phyloP scores from a whole-genome alignment of 106 monocot species.

The Allium sativum region DNA sequence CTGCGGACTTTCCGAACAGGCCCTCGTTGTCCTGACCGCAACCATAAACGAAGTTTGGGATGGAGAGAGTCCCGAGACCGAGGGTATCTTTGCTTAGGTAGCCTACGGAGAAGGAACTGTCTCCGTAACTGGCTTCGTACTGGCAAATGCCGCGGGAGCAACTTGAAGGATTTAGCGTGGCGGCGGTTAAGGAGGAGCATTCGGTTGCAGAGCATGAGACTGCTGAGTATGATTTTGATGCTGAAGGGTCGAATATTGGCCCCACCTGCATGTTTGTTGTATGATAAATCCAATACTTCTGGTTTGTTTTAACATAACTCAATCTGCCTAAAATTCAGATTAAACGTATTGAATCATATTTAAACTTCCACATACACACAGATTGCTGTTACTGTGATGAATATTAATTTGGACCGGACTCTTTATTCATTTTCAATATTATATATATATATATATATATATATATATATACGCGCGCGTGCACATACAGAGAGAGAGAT shows the following conservation, averaged over 20 bases:
- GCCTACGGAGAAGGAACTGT: conserved; percentile 78
- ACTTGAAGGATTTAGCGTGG: conserved; percentile 64
- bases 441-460: too few relatives aligned
- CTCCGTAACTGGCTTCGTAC: conserved; percentile 83
- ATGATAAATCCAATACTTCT: too few relatives aligned
- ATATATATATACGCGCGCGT: too few relatives aligned
- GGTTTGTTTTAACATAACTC: too few relatives aligned
- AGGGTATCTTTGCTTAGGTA: conserved; percentile 60
- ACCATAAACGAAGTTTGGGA: conserved; percentile 51
- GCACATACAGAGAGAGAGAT: too few relatives aligned
- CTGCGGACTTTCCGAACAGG: conserved; percentile 69
- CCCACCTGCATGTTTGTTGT: conserved; percentile 7
- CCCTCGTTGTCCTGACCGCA: conserved; percentile 92
- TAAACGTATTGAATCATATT: too few relatives aligned
- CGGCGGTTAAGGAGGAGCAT: conserved; percentile 35
- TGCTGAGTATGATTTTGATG: conserved; percentile 39
- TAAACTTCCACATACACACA: too few relatives aligned
- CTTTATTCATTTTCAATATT: too few relatives aligned
- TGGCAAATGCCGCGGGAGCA: conserved; percentile 46
- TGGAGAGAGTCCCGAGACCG: conserved; percentile 13
- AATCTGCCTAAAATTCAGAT: too few relatives aligned
- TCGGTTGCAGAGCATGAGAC: conserved; percentile 41
- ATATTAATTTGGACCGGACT: too few relatives aligned
- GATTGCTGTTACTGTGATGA: too few relatives aligned
- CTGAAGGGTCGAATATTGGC: conserved; percentile 56